A percentile compares a stretch with the other conserved stretches of the same genome.
phyloP scores from a whole-genome alignment of 2,329 filamentous ascomycete species.

The Arthrobotrys sinensis region DNA sequence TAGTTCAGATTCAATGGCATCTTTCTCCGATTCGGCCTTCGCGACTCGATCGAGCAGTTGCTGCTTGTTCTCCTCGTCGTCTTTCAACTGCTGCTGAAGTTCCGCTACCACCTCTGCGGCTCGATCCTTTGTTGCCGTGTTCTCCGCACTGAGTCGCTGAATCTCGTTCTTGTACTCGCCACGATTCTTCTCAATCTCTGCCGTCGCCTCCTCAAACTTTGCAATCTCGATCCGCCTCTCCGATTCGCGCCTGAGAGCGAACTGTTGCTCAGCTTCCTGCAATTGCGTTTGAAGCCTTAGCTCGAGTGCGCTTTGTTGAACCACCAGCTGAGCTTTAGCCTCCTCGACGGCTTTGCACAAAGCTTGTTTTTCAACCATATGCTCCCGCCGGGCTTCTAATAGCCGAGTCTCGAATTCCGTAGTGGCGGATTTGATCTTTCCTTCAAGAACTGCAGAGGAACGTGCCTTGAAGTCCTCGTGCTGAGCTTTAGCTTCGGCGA shows the following conservation, averaged over 20 bases:
- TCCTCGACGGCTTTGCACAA: conserved; percentile 38
- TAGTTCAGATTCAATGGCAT: conserved; percentile 19
- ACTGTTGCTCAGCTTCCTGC: conserved; percentile 52
- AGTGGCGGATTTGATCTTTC: conserved; percentile 25
- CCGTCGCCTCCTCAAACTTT: conserved; percentile 34
- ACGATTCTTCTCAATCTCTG: conserved; percentile 34
- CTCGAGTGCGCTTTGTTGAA: conserved; percentile 40
- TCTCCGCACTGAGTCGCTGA: conserved; percentile 26
- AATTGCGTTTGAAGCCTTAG: conserved; percentile 29
- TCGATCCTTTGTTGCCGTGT: conserved; percentile 42
- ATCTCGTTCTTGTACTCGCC: conserved; percentile 34
- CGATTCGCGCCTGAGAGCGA: conserved; percentile 17
- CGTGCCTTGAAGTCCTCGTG: conserved; percentile 23
- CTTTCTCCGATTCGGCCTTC: conserved; percentile 53
- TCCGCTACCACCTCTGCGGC: conserved; percentile 48
- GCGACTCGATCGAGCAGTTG: conserved; percentile 54
- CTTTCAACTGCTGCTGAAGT: conserved; percentile 50
- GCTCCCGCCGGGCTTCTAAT: background rate
- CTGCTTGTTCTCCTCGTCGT: conserved; percentile 55
- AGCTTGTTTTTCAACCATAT: conserved; percentile 39
- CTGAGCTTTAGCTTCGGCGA: conserved; percentile 28
- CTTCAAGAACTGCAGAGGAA: conserved; percentile 9
- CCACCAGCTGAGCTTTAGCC: conserved; percentile 28
- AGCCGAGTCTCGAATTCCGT: conserved; percentile 25
- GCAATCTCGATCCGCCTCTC: conserved; percentile 36